Base-by-base conservation (phyloP, 495 filamentous ascomycete species). In the Xylaria bambusicola region DNA sequence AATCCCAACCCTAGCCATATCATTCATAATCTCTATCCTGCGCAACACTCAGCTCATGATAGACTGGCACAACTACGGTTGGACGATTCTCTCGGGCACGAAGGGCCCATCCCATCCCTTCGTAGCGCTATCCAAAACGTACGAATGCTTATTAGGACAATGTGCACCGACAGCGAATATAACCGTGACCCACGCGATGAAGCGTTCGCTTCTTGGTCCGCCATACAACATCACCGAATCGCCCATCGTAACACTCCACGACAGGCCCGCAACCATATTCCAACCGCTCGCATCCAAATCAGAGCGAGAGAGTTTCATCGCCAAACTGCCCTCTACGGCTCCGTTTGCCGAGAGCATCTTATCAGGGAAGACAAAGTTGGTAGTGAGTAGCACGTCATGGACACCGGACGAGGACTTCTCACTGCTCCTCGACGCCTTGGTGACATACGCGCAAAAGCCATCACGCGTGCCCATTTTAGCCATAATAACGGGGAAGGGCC, bases 11-110 rank as follows among this genome's bases (percentile, higher is more conserved):
- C 80, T 99, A 4, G 80, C 85, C 24, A 76, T 98, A 47, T 86
- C 92, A 2, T 77, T 84, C 12, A 53, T 92, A 9, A 76, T 89
- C 49, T 92, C 89, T 67, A 85, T 84, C 66, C 75, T 96, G 52
- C 89, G 95, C 40, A 86, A 90, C 58, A 93, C 89, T 23, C 82
- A 81, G 56, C 83, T 97, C 2, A 80, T 97, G 35, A 91, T 98
- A 56, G 94, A 99, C 74, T 99, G 94, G 94, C 94, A 99, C 77
- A 99, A 99, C 72, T 97, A 97, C 73, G 93, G 94, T 61, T 97
- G 91, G 80, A 93, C 89, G n/a, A 93, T 98, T 58, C 85, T 99
- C 4, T 85, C 89, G 21, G 71, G 73, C 40, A 80, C 64, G 65
- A 90, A 68, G 83, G 90, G 75, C 67, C 86, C 38, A 72, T 81